Conservation (phyloP, 2,329 filamentous ascomycete genomes). For the Fusarium armeniacum region DNA sequence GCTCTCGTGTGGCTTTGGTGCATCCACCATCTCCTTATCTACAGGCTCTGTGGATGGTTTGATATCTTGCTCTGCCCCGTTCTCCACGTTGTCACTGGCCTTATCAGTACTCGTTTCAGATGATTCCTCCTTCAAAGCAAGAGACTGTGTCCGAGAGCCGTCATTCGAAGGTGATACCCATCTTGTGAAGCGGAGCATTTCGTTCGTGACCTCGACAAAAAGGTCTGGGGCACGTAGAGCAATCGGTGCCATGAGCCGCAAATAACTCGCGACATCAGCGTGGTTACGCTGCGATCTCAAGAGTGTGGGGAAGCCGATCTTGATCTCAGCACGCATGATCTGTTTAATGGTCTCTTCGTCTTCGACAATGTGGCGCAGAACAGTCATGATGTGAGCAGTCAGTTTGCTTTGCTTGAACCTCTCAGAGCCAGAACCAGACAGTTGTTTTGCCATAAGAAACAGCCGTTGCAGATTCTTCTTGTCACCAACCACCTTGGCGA, state of each 20-base stretch:
- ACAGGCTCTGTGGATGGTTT: slow-evolving; percentile 71
- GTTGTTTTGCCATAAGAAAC: slow-evolving; percentile 95
- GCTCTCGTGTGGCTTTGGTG: slow-evolving; percentile 75
- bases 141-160: slow-evolving; percentile 51
- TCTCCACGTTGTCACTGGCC: slow-evolving; percentile 30
- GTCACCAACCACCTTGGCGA: slow-evolving; percentile 83
- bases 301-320: slow-evolving; percentile 76
- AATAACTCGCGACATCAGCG: slow-evolving; percentile 78
- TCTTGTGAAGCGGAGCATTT: slow-evolving; percentile 80
- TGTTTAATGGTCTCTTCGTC: slow-evolving; percentile 92
- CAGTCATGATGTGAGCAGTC: slow-evolving; percentile 79
- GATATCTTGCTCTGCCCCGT: slow-evolving; percentile 58
- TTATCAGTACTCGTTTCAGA: slow-evolving; percentile 38
- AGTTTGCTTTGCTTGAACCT: slow-evolving; percentile 72
- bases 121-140: slow-evolving; percentile 60
- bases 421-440: slow-evolving; percentile 82
- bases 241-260: slow-evolving; percentile 82
- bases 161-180: slow-evolving; percentile 64
- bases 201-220: slow-evolving; percentile 89
- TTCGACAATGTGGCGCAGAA: slow-evolving; percentile 92
- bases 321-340: slow-evolving; percentile 92
- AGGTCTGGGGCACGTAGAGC: slow-evolving; percentile 85
- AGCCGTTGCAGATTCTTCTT: slow-evolving; percentile 90
- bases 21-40: slow-evolving; percentile 74
- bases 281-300: slow-evolving; percentile 64